A percentile compares a stretch with the other conserved stretches of the same genome.
These are phyloP conservation scores for Melanopsichium pennsylvanicum DNA, from an alignment of 1,284 basidiomycete species.

Conservation along the genomic window DNA sequence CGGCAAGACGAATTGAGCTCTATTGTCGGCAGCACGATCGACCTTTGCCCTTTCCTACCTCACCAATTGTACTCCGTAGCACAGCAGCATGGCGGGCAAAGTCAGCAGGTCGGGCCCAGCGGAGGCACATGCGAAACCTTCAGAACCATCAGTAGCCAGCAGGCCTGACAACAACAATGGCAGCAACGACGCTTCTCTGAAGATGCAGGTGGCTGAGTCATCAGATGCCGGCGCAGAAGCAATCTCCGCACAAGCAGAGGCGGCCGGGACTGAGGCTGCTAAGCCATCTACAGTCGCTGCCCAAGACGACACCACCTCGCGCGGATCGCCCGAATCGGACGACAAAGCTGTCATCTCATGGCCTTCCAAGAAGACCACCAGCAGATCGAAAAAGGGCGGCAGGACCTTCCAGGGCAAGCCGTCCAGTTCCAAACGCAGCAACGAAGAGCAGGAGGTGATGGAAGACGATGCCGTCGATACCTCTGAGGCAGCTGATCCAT, in stretches of 20 bases:
- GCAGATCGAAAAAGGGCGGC: constrained; percentile 34
- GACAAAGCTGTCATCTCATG: constrained; percentile 22
- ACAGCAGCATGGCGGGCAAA: constrained; percentile 21
- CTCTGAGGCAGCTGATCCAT: constrained; percentile 3
- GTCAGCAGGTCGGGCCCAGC: constrained; percentile 9
- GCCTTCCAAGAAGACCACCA: constrained; percentile 21
- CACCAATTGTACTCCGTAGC: not conserved
- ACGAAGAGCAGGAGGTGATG: constrained; percentile 20
- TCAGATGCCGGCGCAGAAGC: not conserved
- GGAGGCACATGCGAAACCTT: constrained; percentile 5
- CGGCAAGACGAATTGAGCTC: too few relatives aligned
- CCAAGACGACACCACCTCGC: constrained; percentile 26
- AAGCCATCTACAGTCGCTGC: constrained; percentile 11
- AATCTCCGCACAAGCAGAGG: constrained; percentile 4
- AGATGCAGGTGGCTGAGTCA: constrained; percentile 3
- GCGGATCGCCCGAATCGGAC: constrained; percentile 29
- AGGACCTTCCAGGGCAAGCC: constrained; percentile 28
- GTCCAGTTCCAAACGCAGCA: constrained; percentile 30
- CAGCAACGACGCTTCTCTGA: not conserved
- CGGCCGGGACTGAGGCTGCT: not conserved
- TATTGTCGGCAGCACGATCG: not conserved
- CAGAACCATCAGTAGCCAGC: constrained; percentile 5
- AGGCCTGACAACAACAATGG: not conserved
- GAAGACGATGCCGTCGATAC: constrained; percentile 5
- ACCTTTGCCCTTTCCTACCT: not conserved